Evolutionary conservation across 2,329 filamentous ascomycete genomes (phyloP).

Genomic region (Diplodia intermedia): DNA sequence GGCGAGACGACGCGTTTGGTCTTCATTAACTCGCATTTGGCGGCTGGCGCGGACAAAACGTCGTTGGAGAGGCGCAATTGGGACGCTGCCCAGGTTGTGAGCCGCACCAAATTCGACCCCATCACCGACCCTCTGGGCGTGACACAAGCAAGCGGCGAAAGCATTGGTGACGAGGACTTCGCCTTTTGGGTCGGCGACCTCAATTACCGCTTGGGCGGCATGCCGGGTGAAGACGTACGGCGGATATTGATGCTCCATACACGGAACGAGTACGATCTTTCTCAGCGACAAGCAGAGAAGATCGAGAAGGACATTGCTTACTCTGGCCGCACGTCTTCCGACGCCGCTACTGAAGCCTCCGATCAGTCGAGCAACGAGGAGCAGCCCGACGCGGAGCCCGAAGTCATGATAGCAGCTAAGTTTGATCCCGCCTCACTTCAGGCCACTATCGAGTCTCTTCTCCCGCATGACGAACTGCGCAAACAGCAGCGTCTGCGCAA

Average conservation of each 20-base stretch:
- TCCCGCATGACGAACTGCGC: slow-evolving; percentile 87
- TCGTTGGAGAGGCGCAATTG: slow-evolving; percentile 85
- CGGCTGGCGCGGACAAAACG: slow-evolving; percentile 80
- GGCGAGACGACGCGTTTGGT: slow-evolving; percentile 89
- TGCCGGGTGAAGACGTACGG: slow-evolving; percentile 89
- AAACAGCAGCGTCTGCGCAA: slow-evolving; percentile 76
- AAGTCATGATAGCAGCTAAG: slow-evolving; percentile 54
- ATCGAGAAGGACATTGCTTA: slow-evolving; percentile 40
- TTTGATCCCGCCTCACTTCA: slow-evolving; percentile 86
- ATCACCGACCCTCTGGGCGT: slow-evolving; percentile 70
- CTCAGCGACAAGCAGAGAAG: slow-evolving; percentile 7
- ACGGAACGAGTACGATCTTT: slow-evolving; percentile 72
- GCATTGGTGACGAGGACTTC: slow-evolving; percentile 89
- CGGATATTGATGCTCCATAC: slow-evolving; percentile 83
- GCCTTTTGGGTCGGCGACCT: slow-evolving; percentile 96
- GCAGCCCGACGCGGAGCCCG: slow-evolving; percentile 33
- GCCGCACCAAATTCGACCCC: slow-evolving; percentile 78
- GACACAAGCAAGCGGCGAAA: slow-evolving; percentile 64
- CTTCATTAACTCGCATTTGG: slow-evolving; percentile 90
- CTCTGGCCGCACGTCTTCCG: slow-evolving; percentile 20
- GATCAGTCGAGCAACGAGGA: slow-evolving; percentile 26
- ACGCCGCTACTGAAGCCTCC: slow-evolving; percentile 4
- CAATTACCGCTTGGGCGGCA: slow-evolving; percentile 88
- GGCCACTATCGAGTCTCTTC: slow-evolving; percentile 82
- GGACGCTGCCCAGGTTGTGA: slow-evolving; percentile 82